Conservation (phyloP, 768 basidiomycete species). For the Phylloporus arenicola region DNA sequence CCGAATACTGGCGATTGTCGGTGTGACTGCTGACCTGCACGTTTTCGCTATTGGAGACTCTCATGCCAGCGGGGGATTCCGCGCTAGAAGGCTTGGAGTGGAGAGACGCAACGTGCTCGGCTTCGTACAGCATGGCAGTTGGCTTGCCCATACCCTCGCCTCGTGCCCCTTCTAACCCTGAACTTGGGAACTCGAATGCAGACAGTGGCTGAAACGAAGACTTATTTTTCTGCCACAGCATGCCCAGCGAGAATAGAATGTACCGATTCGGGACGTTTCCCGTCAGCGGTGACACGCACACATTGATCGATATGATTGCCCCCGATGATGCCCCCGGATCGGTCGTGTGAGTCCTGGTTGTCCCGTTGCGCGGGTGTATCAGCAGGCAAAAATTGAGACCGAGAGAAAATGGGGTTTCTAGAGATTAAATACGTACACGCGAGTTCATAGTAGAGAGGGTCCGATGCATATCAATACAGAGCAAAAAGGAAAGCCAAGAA, state of each 20-base stretch:
- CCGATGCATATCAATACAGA: slow-evolving; percentile 25
- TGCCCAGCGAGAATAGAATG: too few relatives aligned
- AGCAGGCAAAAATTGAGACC: not conserved
- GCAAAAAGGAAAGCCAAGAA: slow-evolving; percentile 25
- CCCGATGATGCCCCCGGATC: not conserved
- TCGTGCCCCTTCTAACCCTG: not conserved
- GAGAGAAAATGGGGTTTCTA: not conserved
- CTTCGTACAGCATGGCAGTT: not conserved
- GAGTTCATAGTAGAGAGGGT: not conserved
- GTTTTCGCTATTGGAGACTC: not conserved
- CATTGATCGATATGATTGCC: not conserved
- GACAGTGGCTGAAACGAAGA: not conserved
- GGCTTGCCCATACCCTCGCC: not conserved
- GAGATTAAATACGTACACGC: not conserved
- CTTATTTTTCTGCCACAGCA: too few relatives aligned
- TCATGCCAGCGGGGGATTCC: slow-evolving; percentile 10
- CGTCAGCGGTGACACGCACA: too few relatives aligned
- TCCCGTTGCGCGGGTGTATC: not conserved
- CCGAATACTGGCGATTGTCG: slow-evolving; percentile 27
- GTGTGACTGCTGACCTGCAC: not conserved
- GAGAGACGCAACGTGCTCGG: not conserved
- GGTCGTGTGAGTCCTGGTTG: not conserved
- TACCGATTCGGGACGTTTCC: not conserved
- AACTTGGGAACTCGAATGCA: not conserved
- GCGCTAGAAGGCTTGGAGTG: not conserved